Evolutionary conservation across 2,329 filamentous ascomycete species (phyloP), one percentile per base, ranked within the genome.

Genomic region (Penicillium sp.): DNA sequence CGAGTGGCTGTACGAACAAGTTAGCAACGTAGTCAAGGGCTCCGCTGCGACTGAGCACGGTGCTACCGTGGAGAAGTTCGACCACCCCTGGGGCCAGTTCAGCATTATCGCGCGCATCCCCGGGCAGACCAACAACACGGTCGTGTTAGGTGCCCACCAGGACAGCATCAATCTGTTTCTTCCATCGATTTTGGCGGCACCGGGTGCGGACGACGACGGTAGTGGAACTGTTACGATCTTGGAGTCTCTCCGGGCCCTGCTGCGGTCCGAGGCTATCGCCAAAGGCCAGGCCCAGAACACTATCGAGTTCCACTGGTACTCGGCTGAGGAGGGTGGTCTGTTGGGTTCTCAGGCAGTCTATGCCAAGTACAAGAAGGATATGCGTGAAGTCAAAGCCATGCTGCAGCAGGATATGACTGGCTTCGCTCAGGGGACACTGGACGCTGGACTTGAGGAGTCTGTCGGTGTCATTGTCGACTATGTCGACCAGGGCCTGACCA

Each of bases 391-490:
- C 68, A 94, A 91, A 73, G 91, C 91, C 27, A 97, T 97, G 93
- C 80, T 97, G 44, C 91, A 97, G 74, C 91, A 97, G 71, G 91
- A 97, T 69, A 97, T 97, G 91, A 95, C 89, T 1, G 91, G 91
- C 14, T 96, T 86, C 66, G 79, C 89, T 4, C 82, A 90, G 66
- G 84, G 84, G 61, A 95, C 89, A 0, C 72, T 93, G 16, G 86
- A 93, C 55, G 85, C 87, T 3, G 89, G 89, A 49, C 77, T 87
- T 68, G 79, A 82, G 4, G 91, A 96, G 75, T 85, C 83, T 37
- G 87, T 97, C 2, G 91, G 91, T 35, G 87, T 97, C 42, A 95
- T 97, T 61, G 89, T 87, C 4, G 91, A 97, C 69, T 96, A 79
- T 60, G 91, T 55, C 36, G 86, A 96, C 65, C 74, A 82, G 2